Evolutionary conservation across 331 rosid species (phyloP).

Genomic region (Malus hybrid): DNA sequence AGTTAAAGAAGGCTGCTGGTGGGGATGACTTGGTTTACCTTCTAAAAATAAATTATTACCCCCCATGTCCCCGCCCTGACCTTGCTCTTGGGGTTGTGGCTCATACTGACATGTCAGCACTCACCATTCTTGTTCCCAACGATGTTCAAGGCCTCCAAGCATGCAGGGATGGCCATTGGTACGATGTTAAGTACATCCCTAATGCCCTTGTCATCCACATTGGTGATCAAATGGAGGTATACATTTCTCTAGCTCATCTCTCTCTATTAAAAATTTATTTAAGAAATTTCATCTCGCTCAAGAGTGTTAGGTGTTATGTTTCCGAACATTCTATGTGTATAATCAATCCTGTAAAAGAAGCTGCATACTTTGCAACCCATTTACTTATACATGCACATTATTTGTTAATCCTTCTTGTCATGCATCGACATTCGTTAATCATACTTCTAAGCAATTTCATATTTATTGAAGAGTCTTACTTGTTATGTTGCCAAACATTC

Average conservation of each 20-base stretch:
- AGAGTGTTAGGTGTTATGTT: too few relatives aligned
- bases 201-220: slow-evolving; percentile 63
- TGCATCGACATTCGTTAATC: too few relatives aligned
- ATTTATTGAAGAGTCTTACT: too few relatives aligned
- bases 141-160: slow-evolving; percentile 76
- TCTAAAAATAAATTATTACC: slow-evolving; percentile 66
- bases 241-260: neutral
- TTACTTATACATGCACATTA: too few relatives aligned
- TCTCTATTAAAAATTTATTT: too few relatives aligned
- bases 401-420: too few relatives aligned
- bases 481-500: too few relatives aligned
- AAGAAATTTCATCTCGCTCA: too few relatives aligned
- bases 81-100: slow-evolving; percentile 59
- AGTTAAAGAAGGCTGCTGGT: slow-evolving; percentile 34
- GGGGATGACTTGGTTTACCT: slow-evolving; percentile 47
- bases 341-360: too few relatives aligned
- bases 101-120: slow-evolving; percentile 56
- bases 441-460: too few relatives aligned
- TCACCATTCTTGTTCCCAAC: slow-evolving; percentile 59
- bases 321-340: too few relatives aligned
- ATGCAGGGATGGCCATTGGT: slow-evolving; percentile 51
- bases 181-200: slow-evolving; percentile 51
- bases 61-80: slow-evolving; percentile 57
- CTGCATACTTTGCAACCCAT: too few relatives aligned
- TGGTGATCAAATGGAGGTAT: slow-evolving; percentile 74